phyloP scores from a whole-genome alignment of 129 eudicot species.

The Dittrichia graveolens region DNA sequence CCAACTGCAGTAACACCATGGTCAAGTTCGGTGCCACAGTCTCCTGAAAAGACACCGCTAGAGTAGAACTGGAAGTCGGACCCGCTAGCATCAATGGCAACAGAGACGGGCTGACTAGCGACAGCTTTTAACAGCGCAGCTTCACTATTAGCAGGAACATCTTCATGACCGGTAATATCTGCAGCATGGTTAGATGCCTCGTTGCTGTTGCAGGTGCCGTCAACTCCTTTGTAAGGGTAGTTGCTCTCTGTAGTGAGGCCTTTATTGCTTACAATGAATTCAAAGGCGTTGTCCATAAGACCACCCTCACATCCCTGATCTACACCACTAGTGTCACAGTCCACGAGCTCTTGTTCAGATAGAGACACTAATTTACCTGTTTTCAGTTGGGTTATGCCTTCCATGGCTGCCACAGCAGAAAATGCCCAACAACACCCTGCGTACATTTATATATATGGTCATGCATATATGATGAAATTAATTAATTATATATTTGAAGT shows the following conservation, averaged over 20 bases:
- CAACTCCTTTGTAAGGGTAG: slow-evolving; percentile 33
- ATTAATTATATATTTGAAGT: no score
- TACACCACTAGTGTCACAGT: slow-evolving; percentile 36
- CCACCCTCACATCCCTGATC: slow-evolving; percentile 38
- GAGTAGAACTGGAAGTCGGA: slow-evolving; percentile 41
- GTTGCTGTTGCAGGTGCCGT: slow-evolving; percentile 27
- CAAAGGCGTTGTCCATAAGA: slow-evolving; percentile 33
- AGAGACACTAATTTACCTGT: slow-evolving; percentile 36
- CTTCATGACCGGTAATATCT: slow-evolving; percentile 33
- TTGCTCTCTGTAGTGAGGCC: slow-evolving; percentile 30
- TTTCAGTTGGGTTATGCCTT: slow-evolving; percentile 38
- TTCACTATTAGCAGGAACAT: slow-evolving; percentile 39
- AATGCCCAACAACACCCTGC: slow-evolving; percentile 40
- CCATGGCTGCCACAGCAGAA: slow-evolving; percentile 44
- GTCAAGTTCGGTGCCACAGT: slow-evolving; percentile 35
- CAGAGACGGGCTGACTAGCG: slow-evolving; percentile 37
- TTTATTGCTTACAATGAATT: slow-evolving; percentile 25
- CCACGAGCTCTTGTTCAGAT: slow-evolving; percentile 44
- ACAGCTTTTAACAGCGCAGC: slow-evolving; percentile 36
- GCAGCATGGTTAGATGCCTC: slow-evolving; percentile 32
- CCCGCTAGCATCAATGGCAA: slow-evolving; percentile 43
- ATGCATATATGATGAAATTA: no score
- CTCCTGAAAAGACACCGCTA: slow-evolving; percentile 34
- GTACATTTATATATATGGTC: background rate
- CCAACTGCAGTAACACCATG: slow-evolving; percentile 39